These are phyloP conservation scores for Colletotrichum sp. DNA, from an alignment of 2,329 filamentous ascomycete genomes.

Conservation along the genomic window DNA sequence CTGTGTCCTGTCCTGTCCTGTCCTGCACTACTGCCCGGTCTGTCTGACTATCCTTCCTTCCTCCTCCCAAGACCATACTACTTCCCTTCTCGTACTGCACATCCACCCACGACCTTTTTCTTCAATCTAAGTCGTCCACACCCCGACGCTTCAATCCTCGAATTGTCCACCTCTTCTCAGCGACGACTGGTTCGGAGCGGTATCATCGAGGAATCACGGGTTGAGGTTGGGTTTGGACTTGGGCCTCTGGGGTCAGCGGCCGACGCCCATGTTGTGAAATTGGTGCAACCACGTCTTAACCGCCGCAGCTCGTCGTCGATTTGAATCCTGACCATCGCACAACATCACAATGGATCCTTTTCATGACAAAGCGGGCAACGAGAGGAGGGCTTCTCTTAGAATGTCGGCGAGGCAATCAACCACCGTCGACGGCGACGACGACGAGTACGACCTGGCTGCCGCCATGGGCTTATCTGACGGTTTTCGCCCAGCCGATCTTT, in stretches of 20 bases:
- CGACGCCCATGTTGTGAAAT: conserved; percentile 17
- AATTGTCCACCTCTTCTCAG: not conserved
- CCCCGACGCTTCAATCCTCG: not conserved
- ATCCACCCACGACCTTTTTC: not conserved
- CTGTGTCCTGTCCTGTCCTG: not conserved
- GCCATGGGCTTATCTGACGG: conserved; percentile 59
- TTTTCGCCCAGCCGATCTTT: conserved; percentile 45
- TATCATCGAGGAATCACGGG: not conserved
- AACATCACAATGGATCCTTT: conserved; percentile 43
- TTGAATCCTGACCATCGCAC: not conserved
- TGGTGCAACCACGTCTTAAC: not conserved
- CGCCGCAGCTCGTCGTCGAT: conserved; percentile 5
- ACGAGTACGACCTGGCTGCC: conserved; percentile 54
- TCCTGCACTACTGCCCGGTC: not conserved
- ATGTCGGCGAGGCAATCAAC: conserved; percentile 44
- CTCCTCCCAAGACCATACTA: not conserved
- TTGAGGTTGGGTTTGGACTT: conserved; percentile 4
- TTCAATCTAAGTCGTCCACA: not conserved
- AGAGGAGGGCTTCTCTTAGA: conserved; percentile 48
- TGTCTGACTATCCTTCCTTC: not conserved
- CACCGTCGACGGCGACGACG: conserved; percentile 38
- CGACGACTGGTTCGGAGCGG: conserved; percentile 5
- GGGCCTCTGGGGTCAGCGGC: conserved; percentile 15
- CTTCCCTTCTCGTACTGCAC: not conserved
- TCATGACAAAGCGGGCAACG: conserved; percentile 42